These are phyloP conservation scores for Ophiostoma sp. DNA, from an alignment of 2,329 filamentous ascomycete genomes.

Conservation along the genomic window DNA sequence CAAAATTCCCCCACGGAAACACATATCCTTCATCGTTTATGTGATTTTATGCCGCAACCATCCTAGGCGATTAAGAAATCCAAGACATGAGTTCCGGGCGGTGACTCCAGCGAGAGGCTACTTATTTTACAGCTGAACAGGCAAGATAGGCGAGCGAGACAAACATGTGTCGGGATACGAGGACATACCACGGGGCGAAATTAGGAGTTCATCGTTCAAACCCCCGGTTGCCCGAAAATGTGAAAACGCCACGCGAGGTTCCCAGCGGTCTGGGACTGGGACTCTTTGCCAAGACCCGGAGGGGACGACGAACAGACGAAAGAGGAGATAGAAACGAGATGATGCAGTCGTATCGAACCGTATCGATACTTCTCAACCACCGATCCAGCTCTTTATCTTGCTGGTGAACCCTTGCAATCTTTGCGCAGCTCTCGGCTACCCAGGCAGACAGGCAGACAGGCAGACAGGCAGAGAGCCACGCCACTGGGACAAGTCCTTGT, in stretches of 20 bases:
- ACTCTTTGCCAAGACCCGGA: not conserved
- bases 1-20: not conserved
- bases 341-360: not conserved
- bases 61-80: not conserved
- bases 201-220: no score
- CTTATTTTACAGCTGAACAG: not conserved
- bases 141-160: constrained; percentile 5
- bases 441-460: not conserved
- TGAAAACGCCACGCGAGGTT: not conserved
- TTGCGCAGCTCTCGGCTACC: not conserved
- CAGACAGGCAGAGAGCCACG: not conserved
- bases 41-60: not conserved
- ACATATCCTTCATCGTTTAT: not conserved
- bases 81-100: not conserved
- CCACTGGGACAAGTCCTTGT: not conserved
- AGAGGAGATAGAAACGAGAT: not conserved
- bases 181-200: no score
- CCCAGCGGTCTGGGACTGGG: constrained; percentile 6
- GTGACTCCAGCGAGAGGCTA: not conserved
- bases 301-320: not conserved
- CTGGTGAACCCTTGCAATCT: not conserved
- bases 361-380: not conserved
- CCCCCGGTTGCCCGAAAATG: no score
- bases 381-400: not conserved
- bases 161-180: constrained; percentile 9